Conservation (phyloP, 2,329 filamentous ascomycete species). For the Nothophaeocryptopus gaeumannii region DNA sequence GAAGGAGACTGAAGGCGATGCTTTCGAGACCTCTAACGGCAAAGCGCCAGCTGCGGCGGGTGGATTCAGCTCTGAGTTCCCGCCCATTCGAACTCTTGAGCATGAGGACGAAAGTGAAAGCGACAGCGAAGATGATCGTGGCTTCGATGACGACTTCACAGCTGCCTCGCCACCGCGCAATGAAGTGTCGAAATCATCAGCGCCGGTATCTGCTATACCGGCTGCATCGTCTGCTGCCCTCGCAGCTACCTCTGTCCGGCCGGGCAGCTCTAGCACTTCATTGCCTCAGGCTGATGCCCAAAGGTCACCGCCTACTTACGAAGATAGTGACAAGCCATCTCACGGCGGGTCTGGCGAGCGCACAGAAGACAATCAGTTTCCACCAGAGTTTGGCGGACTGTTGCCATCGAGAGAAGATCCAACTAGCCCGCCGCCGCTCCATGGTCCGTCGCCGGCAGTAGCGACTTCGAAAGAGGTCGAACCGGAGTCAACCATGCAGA, state of each 20-base stretch:
- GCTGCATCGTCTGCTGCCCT: slow-evolving; percentile 6
- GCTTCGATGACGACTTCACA: slow-evolving; percentile 92
- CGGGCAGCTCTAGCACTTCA: slow-evolving; percentile 23
- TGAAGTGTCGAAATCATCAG: neutral
- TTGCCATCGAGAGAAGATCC: slow-evolving; percentile 56
- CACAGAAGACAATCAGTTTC: slow-evolving; percentile 42
- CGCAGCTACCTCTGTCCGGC: slow-evolving; percentile 4
- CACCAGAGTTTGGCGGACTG: slow-evolving; percentile 55
- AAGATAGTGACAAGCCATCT: slow-evolving; percentile 40
- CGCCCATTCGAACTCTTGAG: slow-evolving; percentile 84
- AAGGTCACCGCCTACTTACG: slow-evolving; percentile 57
- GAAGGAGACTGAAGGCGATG: slow-evolving; percentile 28
- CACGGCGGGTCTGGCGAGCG: slow-evolving; percentile 34
- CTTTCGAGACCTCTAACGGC: slow-evolving; percentile 46
- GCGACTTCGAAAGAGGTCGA: slow-evolving; percentile 14
- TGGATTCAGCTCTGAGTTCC: slow-evolving; percentile 64
- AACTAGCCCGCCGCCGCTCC: slow-evolving; percentile 29
- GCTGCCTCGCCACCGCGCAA: slow-evolving; percentile 50
- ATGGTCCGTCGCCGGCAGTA: slow-evolving; percentile 7
- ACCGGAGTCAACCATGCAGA: slow-evolving; percentile 10
- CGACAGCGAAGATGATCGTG: slow-evolving; percentile 56
- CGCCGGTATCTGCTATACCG: neutral
- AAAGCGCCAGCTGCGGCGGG: slow-evolving; percentile 32
- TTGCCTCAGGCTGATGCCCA: slow-evolving; percentile 56
- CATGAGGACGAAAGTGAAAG: slow-evolving; percentile 83